Base-by-base conservation (phyloP, 768 basidiomycete species). In the Agaricus subrufescens region DNA sequence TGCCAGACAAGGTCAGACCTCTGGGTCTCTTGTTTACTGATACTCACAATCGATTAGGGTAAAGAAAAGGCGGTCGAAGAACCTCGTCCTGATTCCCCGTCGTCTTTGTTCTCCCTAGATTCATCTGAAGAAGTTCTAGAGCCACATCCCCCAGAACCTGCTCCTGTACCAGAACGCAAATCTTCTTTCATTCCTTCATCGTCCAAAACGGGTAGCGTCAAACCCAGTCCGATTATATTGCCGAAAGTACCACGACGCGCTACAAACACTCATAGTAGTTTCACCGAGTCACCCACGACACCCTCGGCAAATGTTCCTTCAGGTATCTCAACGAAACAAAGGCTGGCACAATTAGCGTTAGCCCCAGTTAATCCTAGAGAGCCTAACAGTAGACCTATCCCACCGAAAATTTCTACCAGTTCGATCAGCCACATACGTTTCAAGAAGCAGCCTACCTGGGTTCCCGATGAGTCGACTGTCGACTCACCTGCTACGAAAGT, bases 251-350 rank as follows among this genome's bases (percentile, higher is more conserved):
- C 58, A 7, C 65, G 63, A 40, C 65, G 56, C 15, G 42, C 38
- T 11, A 53, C 59, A 40, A 64, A 67, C 43, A 61, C 62, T 25
- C 67, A 65, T 49, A 61, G 45, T 52, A 71, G 63, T 37, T 46
- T 63, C 34, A 60, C 54, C 2, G 55, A 52, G 25, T 62, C 60
- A 42, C 60, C 11, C 34, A 11, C 11, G 3, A 34, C 11, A 8
- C 34, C 34, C 34, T 8, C 34, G 34, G 5, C 34, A 7, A 34
- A 34, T 8, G 34, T 34, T 34, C 67, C 34, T 4, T 75, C 71
- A 56, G 71, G 73, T 9, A 71, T 84, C 29, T 69, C 74, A 37
- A 84, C 80, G 1, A 84, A 83, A 62, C 76, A 80, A 50, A 73
- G 79, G 5, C 62, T 84, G 4, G 70, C 73, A 26, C 71, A 73